These are phyloP conservation scores for Entomortierella lignicola DNA, from an alignment of 192 early-diverging fungal genomes.

Conservation along the genomic window DNA sequence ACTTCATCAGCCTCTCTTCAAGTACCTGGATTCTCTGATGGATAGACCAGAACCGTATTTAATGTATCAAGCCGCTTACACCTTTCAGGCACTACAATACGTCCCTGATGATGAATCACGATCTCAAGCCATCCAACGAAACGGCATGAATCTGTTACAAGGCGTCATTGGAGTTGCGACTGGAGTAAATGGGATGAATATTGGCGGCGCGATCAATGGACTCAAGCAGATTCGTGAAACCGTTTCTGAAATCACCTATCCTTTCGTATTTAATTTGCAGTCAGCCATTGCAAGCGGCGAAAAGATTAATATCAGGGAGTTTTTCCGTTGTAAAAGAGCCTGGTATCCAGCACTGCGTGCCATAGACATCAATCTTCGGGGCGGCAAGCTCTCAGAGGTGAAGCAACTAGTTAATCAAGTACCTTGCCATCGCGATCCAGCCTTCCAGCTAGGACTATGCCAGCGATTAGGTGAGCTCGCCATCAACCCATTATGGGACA, in stretches of 20 bases:
- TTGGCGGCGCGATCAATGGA: not conserved
- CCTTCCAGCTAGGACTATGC: conserved; percentile 4
- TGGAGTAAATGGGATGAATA: conserved; percentile 7
- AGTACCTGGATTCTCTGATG: not conserved
- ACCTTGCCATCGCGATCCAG: not conserved
- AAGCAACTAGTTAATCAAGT: not conserved
- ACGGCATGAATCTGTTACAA: not conserved
- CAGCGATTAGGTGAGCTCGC: conserved; percentile 11
- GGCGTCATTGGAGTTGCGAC: not conserved
- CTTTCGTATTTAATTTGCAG: not conserved
- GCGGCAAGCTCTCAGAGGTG: not conserved
- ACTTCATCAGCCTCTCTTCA: not conserved
- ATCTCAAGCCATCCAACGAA: conserved; percentile 1
- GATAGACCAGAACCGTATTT: not conserved
- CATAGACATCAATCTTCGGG: not conserved
- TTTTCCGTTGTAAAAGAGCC: not conserved
- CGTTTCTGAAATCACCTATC: not conserved
- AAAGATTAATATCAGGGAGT: not conserved
- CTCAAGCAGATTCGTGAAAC: not conserved
- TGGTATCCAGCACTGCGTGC: conserved; percentile 4
- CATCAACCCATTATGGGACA: conserved; percentile 1
- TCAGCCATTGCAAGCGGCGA: not conserved
- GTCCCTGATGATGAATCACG: conserved; percentile 16
- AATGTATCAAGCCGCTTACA: conserved; percentile 6
- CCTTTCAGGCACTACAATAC: conserved; percentile 10